Percentiles rank a stretch among this genome's conserved stretches.
Evolutionary conservation across 495 filamentous ascomycete species (phyloP).

Genomic region (Pseudevernia furfuracea): DNA sequence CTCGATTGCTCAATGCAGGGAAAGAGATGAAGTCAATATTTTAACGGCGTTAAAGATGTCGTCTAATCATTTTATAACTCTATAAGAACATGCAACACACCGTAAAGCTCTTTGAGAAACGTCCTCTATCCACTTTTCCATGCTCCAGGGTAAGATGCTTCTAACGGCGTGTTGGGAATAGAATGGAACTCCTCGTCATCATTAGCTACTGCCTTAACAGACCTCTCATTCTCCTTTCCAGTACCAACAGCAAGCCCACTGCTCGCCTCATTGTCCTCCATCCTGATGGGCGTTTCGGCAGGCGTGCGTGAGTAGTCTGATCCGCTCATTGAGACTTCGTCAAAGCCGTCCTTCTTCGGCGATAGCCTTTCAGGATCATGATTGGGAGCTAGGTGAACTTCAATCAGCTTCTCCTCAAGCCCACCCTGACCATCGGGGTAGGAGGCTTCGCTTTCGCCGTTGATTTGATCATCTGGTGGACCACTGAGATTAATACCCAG

Average conservation of each 20-base stretch:
- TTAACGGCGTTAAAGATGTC: not conserved
- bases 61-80: constrained; percentile 3
- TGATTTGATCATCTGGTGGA: constrained; percentile 19
- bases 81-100: not conserved
- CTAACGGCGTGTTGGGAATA: constrained; percentile 44
- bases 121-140: constrained; percentile 9
- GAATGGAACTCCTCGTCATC: constrained; percentile 45
- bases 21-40: not conserved
- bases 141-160: constrained; percentile 26
- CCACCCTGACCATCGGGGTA: constrained; percentile 6
- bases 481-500: constrained; percentile 27
- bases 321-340: constrained; percentile 25
- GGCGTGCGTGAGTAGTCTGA: constrained; percentile 22
- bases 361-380: constrained; percentile 17
- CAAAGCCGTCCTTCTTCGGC: constrained; percentile 20
- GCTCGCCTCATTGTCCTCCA: constrained; percentile 15
- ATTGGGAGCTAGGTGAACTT: constrained; percentile 16
- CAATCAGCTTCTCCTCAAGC: constrained; percentile 17
- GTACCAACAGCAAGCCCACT: not conserved
- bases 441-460: constrained; percentile 15
- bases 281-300: constrained; percentile 15
- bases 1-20: too few species aligned
- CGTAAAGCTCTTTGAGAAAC: constrained; percentile 11
- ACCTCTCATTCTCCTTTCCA: constrained; percentile 20
- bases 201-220: constrained; percentile 22